These are phyloP conservation scores for Casaregolazyma lundiana DNA, from an alignment of 1,139 yeast species.

Conservation along the genomic window DNA sequence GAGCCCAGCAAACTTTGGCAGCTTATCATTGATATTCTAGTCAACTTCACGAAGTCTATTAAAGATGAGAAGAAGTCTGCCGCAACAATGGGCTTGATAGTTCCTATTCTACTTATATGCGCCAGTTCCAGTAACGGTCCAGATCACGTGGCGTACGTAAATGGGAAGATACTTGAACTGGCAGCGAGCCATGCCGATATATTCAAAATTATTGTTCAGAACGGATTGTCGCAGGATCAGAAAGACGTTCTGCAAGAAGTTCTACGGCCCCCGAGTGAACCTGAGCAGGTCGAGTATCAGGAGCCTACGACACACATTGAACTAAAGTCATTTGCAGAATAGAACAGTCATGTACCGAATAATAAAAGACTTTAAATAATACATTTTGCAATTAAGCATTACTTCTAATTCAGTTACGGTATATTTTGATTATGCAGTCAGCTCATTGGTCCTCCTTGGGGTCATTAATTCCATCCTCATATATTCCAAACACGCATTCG, in stretches of 20 bases:
- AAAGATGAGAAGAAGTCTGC: slow-evolving; percentile 29
- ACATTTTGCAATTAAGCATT: neutral
- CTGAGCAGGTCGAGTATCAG: slow-evolving; percentile 13
- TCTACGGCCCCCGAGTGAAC: slow-evolving; percentile 18
- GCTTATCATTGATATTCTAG: slow-evolving; percentile 51
- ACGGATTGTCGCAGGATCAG: slow-evolving; percentile 27
- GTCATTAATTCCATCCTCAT: slow-evolving; percentile 96
- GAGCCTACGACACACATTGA: slow-evolving; percentile 26
- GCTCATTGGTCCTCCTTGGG: slow-evolving; percentile 53
- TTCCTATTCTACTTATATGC: slow-evolving; percentile 46
- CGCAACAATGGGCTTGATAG: slow-evolving; percentile 40
- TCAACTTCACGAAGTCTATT: slow-evolving; percentile 43
- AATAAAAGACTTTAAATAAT: neutral
- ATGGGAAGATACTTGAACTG: slow-evolving; percentile 48
- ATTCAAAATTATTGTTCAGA: slow-evolving; percentile 50
- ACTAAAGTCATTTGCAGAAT: slow-evolving; percentile 26
- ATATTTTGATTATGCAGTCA: neutral
- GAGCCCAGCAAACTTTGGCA: slow-evolving; percentile 26
- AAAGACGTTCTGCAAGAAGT: slow-evolving; percentile 24
- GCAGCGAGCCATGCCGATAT: slow-evolving; percentile 46
- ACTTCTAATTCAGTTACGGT: neutral
- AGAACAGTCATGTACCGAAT: neutral
- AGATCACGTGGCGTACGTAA: slow-evolving; percentile 41
- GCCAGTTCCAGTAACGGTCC: slow-evolving; percentile 14
- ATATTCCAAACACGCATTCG: slow-evolving; percentile 91